Evolutionary conservation across 2,329 filamentous ascomycete species (phyloP).

Genomic region (Cytospora schulzeri): DNA sequence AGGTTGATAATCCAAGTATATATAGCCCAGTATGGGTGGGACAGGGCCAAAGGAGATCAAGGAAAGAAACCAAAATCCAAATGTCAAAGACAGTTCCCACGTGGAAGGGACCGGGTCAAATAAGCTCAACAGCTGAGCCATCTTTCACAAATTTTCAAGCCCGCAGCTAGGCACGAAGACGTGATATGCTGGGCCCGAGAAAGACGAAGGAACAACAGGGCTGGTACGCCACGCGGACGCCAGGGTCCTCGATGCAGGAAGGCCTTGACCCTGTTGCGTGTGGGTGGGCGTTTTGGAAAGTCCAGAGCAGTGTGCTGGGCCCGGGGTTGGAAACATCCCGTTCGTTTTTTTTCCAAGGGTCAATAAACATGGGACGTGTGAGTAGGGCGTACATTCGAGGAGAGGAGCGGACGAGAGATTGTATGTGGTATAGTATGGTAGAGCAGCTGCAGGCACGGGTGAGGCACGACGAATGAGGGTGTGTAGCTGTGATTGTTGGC

Average conservation of each 20-base stretch:
- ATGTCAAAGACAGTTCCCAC: neutral
- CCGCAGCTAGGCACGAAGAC: neutral
- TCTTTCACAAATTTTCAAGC: neutral
- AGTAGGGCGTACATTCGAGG: neutral
- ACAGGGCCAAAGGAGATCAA: neutral
- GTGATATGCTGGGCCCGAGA: neutral
- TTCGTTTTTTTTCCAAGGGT: neutral
- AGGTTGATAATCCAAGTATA: neutral
- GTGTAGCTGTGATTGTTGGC: constrained; percentile 10
- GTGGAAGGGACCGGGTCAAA: constrained; percentile 12
- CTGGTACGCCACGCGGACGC: constrained; percentile 10
- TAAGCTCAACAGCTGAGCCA: neutral
- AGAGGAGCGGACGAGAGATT: neutral
- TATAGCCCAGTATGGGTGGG: neutral
- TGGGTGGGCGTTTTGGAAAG: constrained; percentile 5
- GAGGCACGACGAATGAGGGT: constrained; percentile 12
- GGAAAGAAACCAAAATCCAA: neutral
- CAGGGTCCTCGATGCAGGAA: constrained; percentile 5
- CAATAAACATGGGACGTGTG: neutral
- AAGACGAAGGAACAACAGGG: neutral
- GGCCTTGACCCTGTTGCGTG: constrained; percentile 3
- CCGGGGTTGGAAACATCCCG: neutral
- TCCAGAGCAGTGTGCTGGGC: constrained; percentile 9
- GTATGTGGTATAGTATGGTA: neutral
- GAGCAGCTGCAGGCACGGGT: constrained; percentile 15